phyloP scores from a whole-genome alignment of 2,329 filamentous ascomycete genomes.

The Cordyceps fumosorosea region DNA sequence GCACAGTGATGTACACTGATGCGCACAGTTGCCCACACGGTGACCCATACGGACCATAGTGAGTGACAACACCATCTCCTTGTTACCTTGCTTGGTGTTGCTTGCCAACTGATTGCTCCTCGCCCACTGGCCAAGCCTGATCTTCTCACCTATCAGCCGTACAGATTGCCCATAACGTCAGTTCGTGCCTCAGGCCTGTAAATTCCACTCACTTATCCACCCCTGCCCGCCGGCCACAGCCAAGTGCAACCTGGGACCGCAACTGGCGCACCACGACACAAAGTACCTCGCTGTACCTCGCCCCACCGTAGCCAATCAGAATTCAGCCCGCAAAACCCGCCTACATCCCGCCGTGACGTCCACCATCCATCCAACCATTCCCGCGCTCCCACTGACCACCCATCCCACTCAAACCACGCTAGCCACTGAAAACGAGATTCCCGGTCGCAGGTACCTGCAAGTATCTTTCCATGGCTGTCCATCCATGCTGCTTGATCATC shows the following conservation, averaged over 20 bases:
- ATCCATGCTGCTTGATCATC: background rate
- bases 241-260: background rate
- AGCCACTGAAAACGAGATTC: background rate
- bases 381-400: background rate
- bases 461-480: background rate
- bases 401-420: background rate
- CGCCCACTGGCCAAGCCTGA: too few relatives aligned
- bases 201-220: background rate
- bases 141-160: too few relatives aligned
- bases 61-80: background rate
- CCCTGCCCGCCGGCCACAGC: background rate
- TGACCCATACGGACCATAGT: background rate
- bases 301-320: background rate
- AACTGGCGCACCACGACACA: background rate
- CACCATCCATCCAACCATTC: background rate
- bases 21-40: background rate
- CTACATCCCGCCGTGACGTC: slow-evolving; percentile 7
- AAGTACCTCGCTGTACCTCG: background rate
- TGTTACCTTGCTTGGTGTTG: too few relatives aligned
- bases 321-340: slow-evolving; percentile 2
- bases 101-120: too few relatives aligned
- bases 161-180: background rate
- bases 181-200: background rate
- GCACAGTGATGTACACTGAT: background rate
- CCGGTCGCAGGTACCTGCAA: background rate